Base-by-base conservation (phyloP, 768 basidiomycete species). In the Trametes cingulata region DNA sequence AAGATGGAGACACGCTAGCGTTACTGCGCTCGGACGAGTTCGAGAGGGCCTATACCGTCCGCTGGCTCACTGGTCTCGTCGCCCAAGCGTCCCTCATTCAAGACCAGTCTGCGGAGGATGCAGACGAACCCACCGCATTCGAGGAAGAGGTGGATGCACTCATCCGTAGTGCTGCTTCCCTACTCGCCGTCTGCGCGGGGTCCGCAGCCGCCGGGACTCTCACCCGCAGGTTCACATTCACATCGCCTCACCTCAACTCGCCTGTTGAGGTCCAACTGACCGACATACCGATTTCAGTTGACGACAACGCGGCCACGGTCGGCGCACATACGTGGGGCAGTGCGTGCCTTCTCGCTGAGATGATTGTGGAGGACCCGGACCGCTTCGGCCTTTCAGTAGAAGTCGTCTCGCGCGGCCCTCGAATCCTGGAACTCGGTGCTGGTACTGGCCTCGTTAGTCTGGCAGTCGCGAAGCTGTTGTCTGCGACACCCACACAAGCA, bases 321-420 rank as follows among this genome's bases (percentile, higher is more conserved):
- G 93, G 93, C 1, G 86, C 91, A 25, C 93, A 94, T 74, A 95
- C 92, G 0, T 95, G 93, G 93, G 92, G 91, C 3, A 85, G 88
- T 10, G 88, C 91, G 3, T 92, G 88, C 64, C 83, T 95, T 7
- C 78, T 95, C 56, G 83, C 91, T 0, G 88, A 91, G 68, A 80
- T 85, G 73, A 83, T 94, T 40, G 82, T 81, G 2, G 79, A 85
- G 27, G 69, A 77, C 29, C 88, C 91, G 0, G 68, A 63, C 2
- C 62, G 62, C 25, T 91, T 88, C 67, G 81, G 81, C 9, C 68
- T 85, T 3, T 27, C 37, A 20, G 36, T 19, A 8, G 20, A 22
- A 24, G 22, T 10, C 33, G 25, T 20, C 7, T 19, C 41, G 19
- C 55, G 40, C 24, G 22, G 49, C 10, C 64, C 81, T 1, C 74